phyloP scores from a whole-genome alignment of 1,284 basidiomycete genomes.

The Apiotrichum laibachii region DNA sequence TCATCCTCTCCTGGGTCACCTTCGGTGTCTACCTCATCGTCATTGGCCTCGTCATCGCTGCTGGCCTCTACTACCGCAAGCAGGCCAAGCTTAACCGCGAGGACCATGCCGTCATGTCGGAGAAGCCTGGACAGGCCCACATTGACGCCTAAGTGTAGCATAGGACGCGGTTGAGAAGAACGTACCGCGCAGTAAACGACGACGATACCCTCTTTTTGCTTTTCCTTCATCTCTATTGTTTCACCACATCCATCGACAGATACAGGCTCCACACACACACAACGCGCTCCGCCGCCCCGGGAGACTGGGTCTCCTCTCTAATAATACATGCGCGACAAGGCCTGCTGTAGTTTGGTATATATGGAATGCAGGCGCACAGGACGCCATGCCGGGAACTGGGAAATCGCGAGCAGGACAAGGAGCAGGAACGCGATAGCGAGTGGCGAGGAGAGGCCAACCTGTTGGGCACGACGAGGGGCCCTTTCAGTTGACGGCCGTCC shows the following conservation, averaged over 20 bases:
- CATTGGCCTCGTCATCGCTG: conserved; percentile 11
- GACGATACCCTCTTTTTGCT: neutral
- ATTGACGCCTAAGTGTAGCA: neutral
- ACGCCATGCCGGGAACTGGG: neutral
- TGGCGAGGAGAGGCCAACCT: no score
- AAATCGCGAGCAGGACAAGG: neutral
- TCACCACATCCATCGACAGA: neutral
- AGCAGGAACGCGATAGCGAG: neutral
- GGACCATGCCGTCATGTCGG: neutral
- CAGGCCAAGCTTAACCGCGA: neutral
- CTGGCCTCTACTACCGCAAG: conserved; percentile 22
- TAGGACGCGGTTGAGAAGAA: neutral
- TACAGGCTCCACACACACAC: neutral
- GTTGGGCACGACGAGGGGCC: no score
- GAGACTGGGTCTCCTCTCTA: neutral
- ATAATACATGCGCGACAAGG: neutral
- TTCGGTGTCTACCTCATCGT: conserved; percentile 13
- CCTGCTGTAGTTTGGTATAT: neutral
- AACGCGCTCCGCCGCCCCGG: no score
- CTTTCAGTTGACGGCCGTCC: no score
- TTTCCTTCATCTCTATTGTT: neutral
- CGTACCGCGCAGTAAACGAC: neutral
- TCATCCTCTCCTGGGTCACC: conserved; percentile 20
- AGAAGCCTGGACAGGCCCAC: neutral
- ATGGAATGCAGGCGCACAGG: neutral